A percentile compares a stretch with the other conserved stretches of the same genome.
Evolutionary conservation across 2,329 filamentous ascomycete genomes (phyloP).

Genomic region (Reticulascus tulasneorum): DNA sequence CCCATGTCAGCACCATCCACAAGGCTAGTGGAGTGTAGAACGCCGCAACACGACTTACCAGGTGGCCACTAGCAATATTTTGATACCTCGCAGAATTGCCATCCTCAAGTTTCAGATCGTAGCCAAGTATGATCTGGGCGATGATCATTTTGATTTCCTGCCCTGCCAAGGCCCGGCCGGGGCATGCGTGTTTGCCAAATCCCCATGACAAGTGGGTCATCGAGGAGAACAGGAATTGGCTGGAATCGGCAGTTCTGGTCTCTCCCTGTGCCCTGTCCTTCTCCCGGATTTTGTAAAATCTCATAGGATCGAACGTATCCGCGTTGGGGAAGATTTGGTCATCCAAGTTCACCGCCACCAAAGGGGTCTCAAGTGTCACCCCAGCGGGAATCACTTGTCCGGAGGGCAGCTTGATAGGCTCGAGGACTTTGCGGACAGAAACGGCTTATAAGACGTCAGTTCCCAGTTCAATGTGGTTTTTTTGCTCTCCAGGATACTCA

Average conservation of each 20-base stretch:
- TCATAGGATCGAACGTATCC: slow-evolving; percentile 42
- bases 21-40: no score
- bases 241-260: slow-evolving; percentile 16
- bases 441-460: no score
- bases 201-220: slow-evolving; percentile 12
- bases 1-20: no score
- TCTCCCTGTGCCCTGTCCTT: slow-evolving; percentile 8
- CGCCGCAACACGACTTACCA: no score
- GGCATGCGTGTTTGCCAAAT: slow-evolving; percentile 16
- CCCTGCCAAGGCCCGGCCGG: slow-evolving; percentile 13
- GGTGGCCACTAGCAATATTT: slow-evolving; percentile 3
- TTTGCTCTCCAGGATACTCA: no score
- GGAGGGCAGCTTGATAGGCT: slow-evolving; percentile 48
- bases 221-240: slow-evolving; percentile 38
- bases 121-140: slow-evolving; percentile 11
- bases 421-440: slow-evolving; percentile 47
- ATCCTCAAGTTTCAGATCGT: slow-evolving; percentile 11
- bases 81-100: slow-evolving; percentile 5
- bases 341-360: slow-evolving; percentile 32
- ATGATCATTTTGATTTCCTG: slow-evolving; percentile 18
- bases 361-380: slow-evolving; percentile 36
- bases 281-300: slow-evolving; percentile 42
- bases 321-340: slow-evolving; percentile 31
- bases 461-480: no score
- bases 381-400: slow-evolving; percentile 45